Conservation (phyloP, 305 asterid species). For the Fraxinus dipetala region DNA sequence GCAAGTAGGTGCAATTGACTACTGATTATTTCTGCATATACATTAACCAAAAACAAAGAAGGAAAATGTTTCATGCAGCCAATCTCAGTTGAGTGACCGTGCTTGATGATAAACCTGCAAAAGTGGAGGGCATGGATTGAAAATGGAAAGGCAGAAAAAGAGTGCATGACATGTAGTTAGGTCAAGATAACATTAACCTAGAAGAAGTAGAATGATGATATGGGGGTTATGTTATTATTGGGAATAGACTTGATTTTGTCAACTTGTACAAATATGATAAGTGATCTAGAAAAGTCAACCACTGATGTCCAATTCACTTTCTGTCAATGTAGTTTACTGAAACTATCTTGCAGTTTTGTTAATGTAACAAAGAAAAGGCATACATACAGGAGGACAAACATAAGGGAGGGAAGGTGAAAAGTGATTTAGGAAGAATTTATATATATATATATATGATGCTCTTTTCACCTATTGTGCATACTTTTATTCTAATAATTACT, state of each 20-base stretch:
- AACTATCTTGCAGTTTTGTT: not conserved
- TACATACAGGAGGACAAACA: not conserved
- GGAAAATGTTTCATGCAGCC: not conserved
- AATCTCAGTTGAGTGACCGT: not conserved
- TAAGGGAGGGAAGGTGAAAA: not conserved
- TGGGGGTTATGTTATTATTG: not conserved
- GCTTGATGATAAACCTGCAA: not conserved
- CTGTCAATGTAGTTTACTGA: not conserved
- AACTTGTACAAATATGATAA: not conserved
- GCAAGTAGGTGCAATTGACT: not conserved
- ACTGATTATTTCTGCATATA: not conserved
- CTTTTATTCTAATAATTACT: not conserved
- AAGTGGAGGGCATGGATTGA: not conserved
- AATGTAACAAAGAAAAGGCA: not conserved
- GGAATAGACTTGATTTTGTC: not conserved
- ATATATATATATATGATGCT: not conserved
- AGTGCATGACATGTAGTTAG: not conserved
- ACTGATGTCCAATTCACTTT: not conserved
- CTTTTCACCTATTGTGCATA: not conserved
- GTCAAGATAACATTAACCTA: not conserved
- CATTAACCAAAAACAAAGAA: not conserved
- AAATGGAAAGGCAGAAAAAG: not conserved
- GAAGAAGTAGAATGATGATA: not conserved
- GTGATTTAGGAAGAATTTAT: not conserved
- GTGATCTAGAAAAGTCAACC: not conserved